These are phyloP conservation scores for Nitzschia sp. DNA, from an alignment of 108 stramenopile genomes.

Conservation along the genomic window DNA sequence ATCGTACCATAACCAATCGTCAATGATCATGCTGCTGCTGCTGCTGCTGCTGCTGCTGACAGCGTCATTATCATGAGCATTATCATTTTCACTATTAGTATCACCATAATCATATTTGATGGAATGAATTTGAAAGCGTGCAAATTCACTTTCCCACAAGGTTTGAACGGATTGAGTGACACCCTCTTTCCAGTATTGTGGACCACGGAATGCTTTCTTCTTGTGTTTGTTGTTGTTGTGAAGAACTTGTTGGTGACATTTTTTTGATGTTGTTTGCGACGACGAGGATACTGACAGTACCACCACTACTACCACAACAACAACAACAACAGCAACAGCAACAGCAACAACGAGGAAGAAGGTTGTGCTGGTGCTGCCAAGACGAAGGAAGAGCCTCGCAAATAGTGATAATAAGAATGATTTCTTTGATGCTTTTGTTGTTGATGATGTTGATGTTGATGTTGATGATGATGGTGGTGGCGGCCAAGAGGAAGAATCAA, in stretches of 20 bases:
- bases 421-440: not conserved
- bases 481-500: too few relatives aligned
- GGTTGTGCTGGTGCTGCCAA: not conserved
- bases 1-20: conserved; percentile 70
- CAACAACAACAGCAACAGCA: not conserved
- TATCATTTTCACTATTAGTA: too few relatives aligned
- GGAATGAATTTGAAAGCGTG: conserved; percentile 59
- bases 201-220: not conserved
- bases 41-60: too few relatives aligned
- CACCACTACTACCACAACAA: not conserved
- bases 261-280: not conserved
- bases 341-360: not conserved
- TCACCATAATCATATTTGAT: conserved; percentile 39
- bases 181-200: conserved; percentile 21
- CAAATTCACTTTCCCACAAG: conserved; percentile 53
- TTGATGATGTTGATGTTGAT: too few relatives aligned
- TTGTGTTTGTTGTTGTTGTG: not conserved
- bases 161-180: conserved; percentile 20
- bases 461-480: too few relatives aligned
- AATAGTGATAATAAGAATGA: not conserved
- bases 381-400: too few relatives aligned
- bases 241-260: not conserved
- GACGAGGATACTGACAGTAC: not conserved
- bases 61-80: too few relatives aligned
- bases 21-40: conserved; percentile 35